Percentiles rank a stretch among this genome's conserved stretches.
Evolutionary conservation across 164 flowering plant genomes (phyloP).

Genomic region (Dillenia turbinata): DNA sequence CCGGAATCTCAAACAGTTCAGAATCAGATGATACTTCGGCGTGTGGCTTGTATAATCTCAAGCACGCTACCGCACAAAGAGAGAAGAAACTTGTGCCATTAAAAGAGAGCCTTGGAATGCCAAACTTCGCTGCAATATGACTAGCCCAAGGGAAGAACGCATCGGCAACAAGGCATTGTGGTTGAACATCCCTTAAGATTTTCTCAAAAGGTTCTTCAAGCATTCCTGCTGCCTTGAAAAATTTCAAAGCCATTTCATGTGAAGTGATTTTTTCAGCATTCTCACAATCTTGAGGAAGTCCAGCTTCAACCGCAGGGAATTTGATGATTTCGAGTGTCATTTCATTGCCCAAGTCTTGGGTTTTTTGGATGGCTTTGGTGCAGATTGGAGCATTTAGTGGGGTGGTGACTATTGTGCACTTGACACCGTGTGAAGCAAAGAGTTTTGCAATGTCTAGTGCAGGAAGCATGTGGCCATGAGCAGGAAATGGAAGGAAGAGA

Average conservation of each 20-base stretch:
- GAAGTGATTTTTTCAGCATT: slow-evolving; percentile 11
- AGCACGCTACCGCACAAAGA: slow-evolving; percentile 14
- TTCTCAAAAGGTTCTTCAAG: slow-evolving; percentile 34
- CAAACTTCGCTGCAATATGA: slow-evolving; percentile 29
- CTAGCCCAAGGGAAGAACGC: slow-evolving; percentile 55
- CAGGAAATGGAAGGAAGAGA: slow-evolving; percentile 45
- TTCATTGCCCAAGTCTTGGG: slow-evolving; percentile 6
- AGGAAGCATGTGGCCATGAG: slow-evolving; percentile 51
- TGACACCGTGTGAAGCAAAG: slow-evolving; percentile 37
- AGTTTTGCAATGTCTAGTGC: slow-evolving; percentile 45
- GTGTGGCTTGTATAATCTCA: slow-evolving; percentile 27
- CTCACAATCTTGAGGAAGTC: slow-evolving; percentile 39
- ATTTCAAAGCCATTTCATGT: slow-evolving; percentile 6
- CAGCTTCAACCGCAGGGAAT: slow-evolving; percentile 29
- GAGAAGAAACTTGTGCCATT: slow-evolving; percentile 42
- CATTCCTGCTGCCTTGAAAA: slow-evolving; percentile 16
- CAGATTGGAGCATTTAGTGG: slow-evolving; percentile 22
- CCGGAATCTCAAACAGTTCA: slow-evolving; percentile 37
- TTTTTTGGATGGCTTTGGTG: slow-evolving; percentile 16
- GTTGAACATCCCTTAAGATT: slow-evolving; percentile 20
- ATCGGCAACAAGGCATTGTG: slow-evolving; percentile 51
- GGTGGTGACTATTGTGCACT: slow-evolving; percentile 45
- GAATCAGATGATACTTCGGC: slow-evolving; percentile 26
- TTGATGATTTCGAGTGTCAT: slow-evolving; percentile 15
- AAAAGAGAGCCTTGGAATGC: slow-evolving; percentile 47